phyloP scores from a whole-genome alignment of 805 yeast species.

The Danielia reshetovae region DNA sequence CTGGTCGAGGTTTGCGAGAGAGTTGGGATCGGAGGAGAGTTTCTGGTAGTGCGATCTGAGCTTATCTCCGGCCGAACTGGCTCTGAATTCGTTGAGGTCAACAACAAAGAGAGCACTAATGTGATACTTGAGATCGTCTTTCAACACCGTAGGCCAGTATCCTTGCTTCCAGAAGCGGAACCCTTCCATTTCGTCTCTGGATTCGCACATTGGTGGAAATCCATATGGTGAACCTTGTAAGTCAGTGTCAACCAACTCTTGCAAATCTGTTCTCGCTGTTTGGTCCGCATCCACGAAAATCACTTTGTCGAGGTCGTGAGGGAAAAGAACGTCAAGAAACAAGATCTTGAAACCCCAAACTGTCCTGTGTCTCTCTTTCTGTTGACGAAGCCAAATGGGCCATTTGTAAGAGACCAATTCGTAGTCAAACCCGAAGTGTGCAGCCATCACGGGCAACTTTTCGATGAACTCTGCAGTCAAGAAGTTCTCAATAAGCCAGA shows the following conservation, averaged over 20 bases:
- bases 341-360: conserved; percentile 88
- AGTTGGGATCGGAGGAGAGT: conserved; percentile 71
- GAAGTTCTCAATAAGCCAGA: conserved; percentile 84
- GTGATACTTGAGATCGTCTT: conserved; percentile 61
- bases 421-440: conserved; percentile 58
- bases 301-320: conserved; percentile 67
- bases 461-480: conserved; percentile 66
- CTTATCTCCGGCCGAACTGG: conserved; percentile 68
- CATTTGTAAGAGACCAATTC: conserved; percentile 83
- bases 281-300: conserved; percentile 88
- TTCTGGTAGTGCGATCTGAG: conserved; percentile 82
- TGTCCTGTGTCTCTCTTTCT: conserved; percentile 71
- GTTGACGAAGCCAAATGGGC: conserved; percentile 87
- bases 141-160: conserved; percentile 72
- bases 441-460: conserved; percentile 57
- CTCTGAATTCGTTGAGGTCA: conserved; percentile 66
- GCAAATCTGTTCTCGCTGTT: conserved; percentile 69
- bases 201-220: conserved; percentile 82
- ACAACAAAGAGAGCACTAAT: conserved; percentile 83
- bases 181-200: conserved; percentile 76
- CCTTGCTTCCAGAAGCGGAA: conserved; percentile 91
- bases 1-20: conserved; percentile 82
- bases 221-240: conserved; percentile 83
- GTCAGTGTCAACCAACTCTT: conserved; percentile 64
- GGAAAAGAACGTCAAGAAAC: conserved; percentile 84